Base-by-base conservation (phyloP, 2,329 filamentous ascomycete species). In the Hyphodiscus sp. region DNA sequence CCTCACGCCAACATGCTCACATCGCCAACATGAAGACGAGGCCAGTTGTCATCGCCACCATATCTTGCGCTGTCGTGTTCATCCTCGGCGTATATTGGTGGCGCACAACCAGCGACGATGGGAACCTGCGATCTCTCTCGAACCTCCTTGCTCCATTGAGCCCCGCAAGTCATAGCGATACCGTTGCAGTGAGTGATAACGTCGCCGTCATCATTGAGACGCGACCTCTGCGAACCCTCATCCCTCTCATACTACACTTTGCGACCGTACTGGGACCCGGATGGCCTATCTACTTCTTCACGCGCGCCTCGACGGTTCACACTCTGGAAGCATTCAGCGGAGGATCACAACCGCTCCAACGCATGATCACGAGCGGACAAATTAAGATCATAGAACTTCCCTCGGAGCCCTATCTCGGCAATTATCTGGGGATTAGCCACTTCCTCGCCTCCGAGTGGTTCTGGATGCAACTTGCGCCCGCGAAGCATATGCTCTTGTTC, bases 401-500 rank as follows among this genome's bases (percentile, higher is more conserved):
- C 2, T 50, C 57, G 1, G 53, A 58, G n/a, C 65, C 50, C 61
- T 63, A 61, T 59, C 65, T 74, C 58, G 58, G 58, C 9, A 56
- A 62, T 41, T 55, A 51, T 49, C 50, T 38, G n/a, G 51, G 33
- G 49, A 69, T 74, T 26, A 70, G 69, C 16, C 20, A 49, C 6
- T 67, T 63, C 45, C 67, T 80, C 47, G 79, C 77, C 16, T 74
- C 64, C 23, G 62, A 71, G 8, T 76, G 75, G 71, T 68, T 80
- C 9, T 81, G 79, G 67, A 72, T 77, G 2, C 70, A 74, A 18
- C 65, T 79, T 43, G 67, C 68, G 45, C 71, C 75, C 0, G 75
- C 76, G 20, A 76, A 80, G 65, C 76, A 74, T 70, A 65, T 80
- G 26, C 71, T 81, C 18, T 62, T 79, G 41, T 80, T 79, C 66